A percentile compares a stretch with the other conserved stretches of the same genome.
Conservation (phyloP, 805 yeast genomes). For the Saccharomycopsis fermentans region DNA sequence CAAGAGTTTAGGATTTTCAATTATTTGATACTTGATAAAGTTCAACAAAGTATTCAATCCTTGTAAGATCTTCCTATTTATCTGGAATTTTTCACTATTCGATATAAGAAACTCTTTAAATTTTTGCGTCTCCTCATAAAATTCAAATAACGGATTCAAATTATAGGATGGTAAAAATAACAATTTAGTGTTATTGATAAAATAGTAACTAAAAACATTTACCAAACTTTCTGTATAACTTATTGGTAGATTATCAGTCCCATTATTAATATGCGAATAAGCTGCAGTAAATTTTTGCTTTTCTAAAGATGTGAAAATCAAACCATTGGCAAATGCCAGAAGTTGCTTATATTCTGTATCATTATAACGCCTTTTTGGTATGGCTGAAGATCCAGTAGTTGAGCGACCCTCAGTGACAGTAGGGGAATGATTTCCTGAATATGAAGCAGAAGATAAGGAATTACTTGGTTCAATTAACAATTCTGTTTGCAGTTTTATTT, state of each 20-base stretch:
- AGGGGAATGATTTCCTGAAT: not conserved
- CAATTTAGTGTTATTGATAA: conserved; percentile 2
- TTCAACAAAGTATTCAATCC: not conserved
- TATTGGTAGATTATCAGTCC: not conserved
- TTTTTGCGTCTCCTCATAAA: conserved; percentile 5
- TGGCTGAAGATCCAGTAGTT: not conserved
- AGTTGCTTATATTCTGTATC: conserved; percentile 3
- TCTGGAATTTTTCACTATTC: not conserved
- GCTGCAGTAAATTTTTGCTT: not conserved
- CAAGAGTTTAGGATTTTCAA: conserved; percentile 2
- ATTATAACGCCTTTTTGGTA: not conserved
- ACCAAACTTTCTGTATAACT: conserved; percentile 1
- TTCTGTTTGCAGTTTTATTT: too few species aligned
- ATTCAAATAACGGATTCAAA: conserved; percentile 5
- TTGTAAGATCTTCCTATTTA: not conserved
- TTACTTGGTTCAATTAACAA: not conserved
- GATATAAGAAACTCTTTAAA: not conserved
- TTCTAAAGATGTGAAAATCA: conserved; percentile 1
- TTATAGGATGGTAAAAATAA: conserved; percentile 8
- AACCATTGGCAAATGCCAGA: conserved; percentile 10
- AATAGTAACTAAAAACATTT: not conserved
- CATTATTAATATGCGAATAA: not conserved
- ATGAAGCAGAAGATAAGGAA: not conserved
- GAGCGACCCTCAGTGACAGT: not conserved
- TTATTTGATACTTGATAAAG: conserved; percentile 1